Evolutionary conservation across 2,329 filamentous ascomycete species (phyloP), one percentile per base, ranked within the genome.

Genomic region (Talaromyces sp.): DNA sequence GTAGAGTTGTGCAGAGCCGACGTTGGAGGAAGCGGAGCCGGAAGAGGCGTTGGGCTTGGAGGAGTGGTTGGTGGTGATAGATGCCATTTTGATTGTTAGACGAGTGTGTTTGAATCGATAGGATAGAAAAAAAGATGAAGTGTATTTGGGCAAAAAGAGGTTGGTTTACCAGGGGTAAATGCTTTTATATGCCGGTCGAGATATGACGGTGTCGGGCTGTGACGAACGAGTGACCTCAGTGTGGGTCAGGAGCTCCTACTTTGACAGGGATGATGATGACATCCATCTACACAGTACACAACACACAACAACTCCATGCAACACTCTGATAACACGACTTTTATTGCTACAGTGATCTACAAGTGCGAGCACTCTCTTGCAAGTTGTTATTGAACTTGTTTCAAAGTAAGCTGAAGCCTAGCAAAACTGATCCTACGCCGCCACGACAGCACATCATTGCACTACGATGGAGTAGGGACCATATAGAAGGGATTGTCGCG

Each of bases 1-100:
- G 79, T 95, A 93, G 73, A 91, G 78, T 65, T 77, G 74, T 66
- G 77, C 70, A 74, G 80, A 82, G 68, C 90, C 91, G 72, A 93
- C 89, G 72, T 81, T 88, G 63, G 88, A 90, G 62, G 54, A 35
- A 23, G 58, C 63, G 18, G 63, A 52, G 37, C 63, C 59, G 8
- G 58, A 59, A 52, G 44, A n/a, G 39, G 35, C 31, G 14, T n/a
- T 18, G 28, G 50, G 8, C 31, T 55, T 55, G 28, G 21, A 31
- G 35, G 21, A 39, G 44, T 40, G 31, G 37, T 37, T 39, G n/a
- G 28, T 40, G 21, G 35, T 54, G 46, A 31, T 40, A 16, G 46
- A 54, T 55, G 46, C 48, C 46, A 61, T 37, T 23, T 50, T 50
- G 23, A 28, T 28, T 28, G 28, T 28, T 28, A 6, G 28, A 28